phyloP scores from a whole-genome alignment of 352 stramenopile genomes.

The Phytopythium kandeliae region DNA sequence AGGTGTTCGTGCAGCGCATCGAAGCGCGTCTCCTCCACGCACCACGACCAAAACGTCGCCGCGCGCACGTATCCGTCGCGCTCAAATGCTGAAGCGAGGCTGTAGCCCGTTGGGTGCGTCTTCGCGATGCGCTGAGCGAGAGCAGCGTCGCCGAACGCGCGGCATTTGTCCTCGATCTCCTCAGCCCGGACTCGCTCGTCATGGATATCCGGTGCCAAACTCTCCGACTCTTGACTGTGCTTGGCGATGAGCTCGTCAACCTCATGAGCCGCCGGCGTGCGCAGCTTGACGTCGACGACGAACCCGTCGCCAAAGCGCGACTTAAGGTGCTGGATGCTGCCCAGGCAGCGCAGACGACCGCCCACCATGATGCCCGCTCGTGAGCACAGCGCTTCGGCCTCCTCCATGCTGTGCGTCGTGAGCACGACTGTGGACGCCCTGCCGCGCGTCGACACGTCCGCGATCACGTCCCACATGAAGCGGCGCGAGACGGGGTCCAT shows the following conservation, averaged over 20 bases:
- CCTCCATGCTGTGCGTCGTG: conserved; percentile 93
- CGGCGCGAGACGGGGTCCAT: conserved; percentile 91
- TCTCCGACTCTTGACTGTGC: conserved; percentile 9
- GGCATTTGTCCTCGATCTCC: conserved; percentile 26
- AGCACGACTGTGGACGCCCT: conserved; percentile 76
- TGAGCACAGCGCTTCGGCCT: conserved; percentile 87
- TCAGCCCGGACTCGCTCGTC: conserved; percentile 18
- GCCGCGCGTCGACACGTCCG: conserved; percentile 45
- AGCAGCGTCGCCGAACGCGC: conserved; percentile 29
- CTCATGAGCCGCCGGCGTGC: conserved; percentile 14
- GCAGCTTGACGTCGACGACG: conserved; percentile 69
- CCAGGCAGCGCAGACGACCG: conserved; percentile 49
- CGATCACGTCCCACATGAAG: conserved; percentile 90
- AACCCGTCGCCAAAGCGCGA: conserved; percentile 91
- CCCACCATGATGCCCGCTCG: conserved; percentile 90
- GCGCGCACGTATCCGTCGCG: conserved; percentile 30
- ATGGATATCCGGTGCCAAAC: no score
- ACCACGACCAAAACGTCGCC: conserved; percentile 47
- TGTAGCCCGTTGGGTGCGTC: conserved; percentile 54
- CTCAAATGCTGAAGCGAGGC: conserved; percentile 32
- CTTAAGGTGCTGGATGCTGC: conserved; percentile 91
- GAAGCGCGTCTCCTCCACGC: conserved; percentile 44
- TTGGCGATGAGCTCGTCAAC: conserved; percentile 15
- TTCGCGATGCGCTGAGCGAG: conserved; percentile 24
- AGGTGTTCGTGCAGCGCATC: conserved; percentile 22